A percentile compares a stretch with the other conserved stretches of the same genome.
Conservation (phyloP, 2,329 filamentous ascomycete species). For the Sclerotinia trifoliorum region DNA sequence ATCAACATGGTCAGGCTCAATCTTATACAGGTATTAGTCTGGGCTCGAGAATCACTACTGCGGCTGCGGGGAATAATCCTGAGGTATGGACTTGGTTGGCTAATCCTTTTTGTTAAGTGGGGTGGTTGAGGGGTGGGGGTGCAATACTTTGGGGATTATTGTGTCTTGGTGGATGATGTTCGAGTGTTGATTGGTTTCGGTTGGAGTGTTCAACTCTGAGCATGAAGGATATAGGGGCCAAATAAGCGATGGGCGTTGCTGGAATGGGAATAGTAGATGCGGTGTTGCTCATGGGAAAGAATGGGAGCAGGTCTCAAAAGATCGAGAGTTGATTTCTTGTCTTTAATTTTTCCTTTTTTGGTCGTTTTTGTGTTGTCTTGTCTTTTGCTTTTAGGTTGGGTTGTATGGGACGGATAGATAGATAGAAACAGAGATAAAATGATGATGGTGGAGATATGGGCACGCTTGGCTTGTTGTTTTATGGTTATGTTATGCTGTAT, state of each 20-base stretch:
- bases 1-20: neutral
- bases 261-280: neutral
- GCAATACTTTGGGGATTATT: too few relatives aligned
- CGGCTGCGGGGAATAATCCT: neutral
- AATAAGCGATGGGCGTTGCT: neutral
- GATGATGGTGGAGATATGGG: neutral
- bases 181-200: too few relatives aligned
- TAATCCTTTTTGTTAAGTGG: neutral
- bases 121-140: neutral
- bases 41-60: neutral
- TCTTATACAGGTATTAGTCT: neutral
- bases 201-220: neutral
- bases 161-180: too few relatives aligned
- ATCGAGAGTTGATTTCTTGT: constrained; percentile 12
- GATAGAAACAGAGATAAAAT: neutral
- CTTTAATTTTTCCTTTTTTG: neutral
- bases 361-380: neutral
- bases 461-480: neutral
- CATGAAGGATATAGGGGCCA: too few relatives aligned
- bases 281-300: neutral
- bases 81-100: neutral
- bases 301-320: neutral
- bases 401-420: neutral
- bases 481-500: neutral
- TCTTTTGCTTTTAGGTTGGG: neutral